Conservation (phyloP, 768 basidiomycete genomes). For the Xerocomus potaroensis region DNA sequence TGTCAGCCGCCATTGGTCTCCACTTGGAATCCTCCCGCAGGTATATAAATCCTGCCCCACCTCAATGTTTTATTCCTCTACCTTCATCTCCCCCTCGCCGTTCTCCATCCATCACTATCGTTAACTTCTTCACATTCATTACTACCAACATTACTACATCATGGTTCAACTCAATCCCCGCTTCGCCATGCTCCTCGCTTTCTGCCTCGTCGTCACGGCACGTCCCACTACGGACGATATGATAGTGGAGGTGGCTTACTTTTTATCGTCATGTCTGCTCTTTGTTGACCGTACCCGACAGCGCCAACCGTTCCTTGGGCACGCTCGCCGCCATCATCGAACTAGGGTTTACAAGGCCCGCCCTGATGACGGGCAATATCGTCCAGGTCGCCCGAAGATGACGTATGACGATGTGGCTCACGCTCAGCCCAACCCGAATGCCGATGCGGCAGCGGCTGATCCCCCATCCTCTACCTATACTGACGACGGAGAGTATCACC, state of each 20-base stretch:
- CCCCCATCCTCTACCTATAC: too few relatives aligned
- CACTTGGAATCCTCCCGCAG: neutral
- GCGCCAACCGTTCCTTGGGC: constrained; percentile 3
- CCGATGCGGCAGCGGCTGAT: too few relatives aligned
- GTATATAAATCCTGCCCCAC: constrained; percentile 20
- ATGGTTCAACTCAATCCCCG: constrained; percentile 29
- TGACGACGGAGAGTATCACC: too few relatives aligned
- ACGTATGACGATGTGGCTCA: constrained; percentile 6
- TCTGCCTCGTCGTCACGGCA: constrained; percentile 23
- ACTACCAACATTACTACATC: constrained; percentile 25
- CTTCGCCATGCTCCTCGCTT: constrained; percentile 27
- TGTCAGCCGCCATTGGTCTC: constrained; percentile 7
- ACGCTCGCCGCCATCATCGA: constrained; percentile 15
- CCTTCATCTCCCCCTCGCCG: constrained; percentile 1
- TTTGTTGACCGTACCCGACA: constrained; percentile 7
- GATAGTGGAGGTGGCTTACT: constrained; percentile 10
- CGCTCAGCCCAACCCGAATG: too few relatives aligned
- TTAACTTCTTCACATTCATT: constrained; percentile 22
- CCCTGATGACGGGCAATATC: constrained; percentile 18
- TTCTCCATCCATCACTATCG: constrained; percentile 11
- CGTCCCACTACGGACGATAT: constrained; percentile 7
- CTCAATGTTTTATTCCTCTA: neutral
- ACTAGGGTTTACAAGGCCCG: constrained; percentile 7
- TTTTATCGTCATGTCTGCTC: neutral
- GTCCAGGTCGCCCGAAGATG: constrained; percentile 19